Base-by-base conservation (phyloP, 305 asterid genomes). In the Plantago coronopus region DNA sequence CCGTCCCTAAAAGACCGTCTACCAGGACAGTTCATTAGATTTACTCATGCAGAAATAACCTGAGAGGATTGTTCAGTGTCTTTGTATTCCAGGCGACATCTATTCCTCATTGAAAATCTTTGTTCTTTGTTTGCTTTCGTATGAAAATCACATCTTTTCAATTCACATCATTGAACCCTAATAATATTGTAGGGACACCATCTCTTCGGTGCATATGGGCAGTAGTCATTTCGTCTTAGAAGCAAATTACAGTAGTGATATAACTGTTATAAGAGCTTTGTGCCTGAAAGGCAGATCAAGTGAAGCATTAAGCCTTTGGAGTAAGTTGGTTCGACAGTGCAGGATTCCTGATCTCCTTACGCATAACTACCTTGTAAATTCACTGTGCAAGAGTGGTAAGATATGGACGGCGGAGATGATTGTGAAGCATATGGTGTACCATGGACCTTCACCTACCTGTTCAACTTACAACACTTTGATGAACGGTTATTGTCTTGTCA, bases 391-490 rank as follows among this genome's bases (percentile, higher is more conserved):
- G 70, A 74, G 51, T 1, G 83, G 95, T 64, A 74, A 86, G 47
- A 48, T 91, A 68, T 77, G 62, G 74, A 78, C 58, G 72, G 93
- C 98, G 3, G 88, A 79, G 66, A 78, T 75, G 83, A 66, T 88
- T 74, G 72, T 91, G 22, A 43, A 53, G 27, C 78, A 85, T 78
- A 91, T 91, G 96, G 56, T 72, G 44, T 9, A 20, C 37, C 71
- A 74, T 48, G 98, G 95, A 37, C 90, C 87, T 67, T 57, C 69
- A 61, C 95, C 95, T 54, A 82, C 73, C 62, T 81, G 91, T 81
- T 83, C 86, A 43, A 89, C 95, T 38, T 91, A 78, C 80, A 91
- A 91, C 83, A 81, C 87, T 44, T 76, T 91, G 69, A 74, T 88
- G 74, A 81, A 71, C 40, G 93, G 95, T 63, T 88, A 79, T 82